Evolutionary conservation across 2,329 filamentous ascomycete genomes (phyloP).

Genomic region (Graphilbum fragrans): DNA sequence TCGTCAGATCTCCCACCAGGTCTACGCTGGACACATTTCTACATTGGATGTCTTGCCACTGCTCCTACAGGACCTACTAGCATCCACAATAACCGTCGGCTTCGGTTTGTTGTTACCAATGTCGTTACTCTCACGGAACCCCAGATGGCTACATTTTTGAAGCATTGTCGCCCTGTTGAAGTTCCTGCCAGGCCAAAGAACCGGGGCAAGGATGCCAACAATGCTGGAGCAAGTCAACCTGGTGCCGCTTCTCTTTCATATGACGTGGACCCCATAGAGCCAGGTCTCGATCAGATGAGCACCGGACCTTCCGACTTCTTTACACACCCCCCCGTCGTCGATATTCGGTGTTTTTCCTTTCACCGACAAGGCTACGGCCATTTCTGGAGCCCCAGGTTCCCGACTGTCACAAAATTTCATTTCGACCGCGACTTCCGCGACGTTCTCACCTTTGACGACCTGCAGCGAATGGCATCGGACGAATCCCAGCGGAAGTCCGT

Average conservation of each 20-base stretch:
- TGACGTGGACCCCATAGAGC: slow-evolving; percentile 29
- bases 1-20: slow-evolving; percentile 27
- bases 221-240: not conserved
- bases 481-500: slow-evolving; percentile 13
- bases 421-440: slow-evolving; percentile 61
- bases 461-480: slow-evolving; percentile 50
- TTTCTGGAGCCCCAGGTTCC: slow-evolving; percentile 68
- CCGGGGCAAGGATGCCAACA: not conserved
- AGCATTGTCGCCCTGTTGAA: slow-evolving; percentile 30
- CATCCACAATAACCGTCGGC: too few species aligned
- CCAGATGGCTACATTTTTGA: slow-evolving; percentile 38
- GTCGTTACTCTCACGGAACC: slow-evolving; percentile 42
- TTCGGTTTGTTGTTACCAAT: slow-evolving; percentile 56
- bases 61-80: too few species aligned
- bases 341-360: slow-evolving; percentile 70
- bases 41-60: slow-evolving; percentile 56
- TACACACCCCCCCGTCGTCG: slow-evolving; percentile 60
- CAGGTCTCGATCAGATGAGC: slow-evolving; percentile 27
- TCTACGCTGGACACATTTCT: slow-evolving; percentile 68
- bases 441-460: slow-evolving; percentile 53
- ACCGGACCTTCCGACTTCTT: slow-evolving; percentile 43
- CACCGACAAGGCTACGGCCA: slow-evolving; percentile 56
- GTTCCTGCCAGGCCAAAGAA: slow-evolving; percentile 24
- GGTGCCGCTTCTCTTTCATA: slow-evolving; percentile 17
- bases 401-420: slow-evolving; percentile 65